Evolutionary conservation across 768 basidiomycete species (phyloP).

Genomic region (Filobasidium floriforme): DNA sequence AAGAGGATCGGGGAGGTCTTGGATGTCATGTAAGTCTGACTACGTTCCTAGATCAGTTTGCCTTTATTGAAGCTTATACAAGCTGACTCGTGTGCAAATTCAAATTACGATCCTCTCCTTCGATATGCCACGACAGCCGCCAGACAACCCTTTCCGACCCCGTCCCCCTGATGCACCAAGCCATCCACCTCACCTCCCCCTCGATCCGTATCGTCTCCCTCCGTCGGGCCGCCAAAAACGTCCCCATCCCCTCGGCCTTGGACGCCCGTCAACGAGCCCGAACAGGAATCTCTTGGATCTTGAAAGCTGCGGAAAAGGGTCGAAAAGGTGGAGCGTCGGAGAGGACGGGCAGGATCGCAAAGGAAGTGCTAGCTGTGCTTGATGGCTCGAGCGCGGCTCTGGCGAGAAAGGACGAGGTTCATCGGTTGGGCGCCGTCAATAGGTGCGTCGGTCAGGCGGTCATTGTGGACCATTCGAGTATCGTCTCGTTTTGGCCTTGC

Average conservation of each 20-base stretch:
- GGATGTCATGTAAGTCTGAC: conserved; percentile 31
- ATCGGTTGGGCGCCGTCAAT: conserved; percentile 66
- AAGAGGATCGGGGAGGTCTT: conserved; percentile 31
- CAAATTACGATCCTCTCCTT: no score
- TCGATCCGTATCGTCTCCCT: conserved; percentile 58
- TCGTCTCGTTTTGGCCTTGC: neutral
- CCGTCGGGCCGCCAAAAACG: conserved; percentile 59
- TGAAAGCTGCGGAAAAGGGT: conserved; percentile 56
- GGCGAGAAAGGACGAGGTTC: conserved; percentile 57
- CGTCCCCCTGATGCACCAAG: conserved; percentile 67
- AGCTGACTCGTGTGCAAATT: neutral
- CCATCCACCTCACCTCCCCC: conserved; percentile 63
- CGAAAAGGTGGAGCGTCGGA: conserved; percentile 58
- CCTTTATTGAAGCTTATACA: neutral
- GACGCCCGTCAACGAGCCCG: conserved; percentile 71
- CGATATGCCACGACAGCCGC: conserved; percentile 56
- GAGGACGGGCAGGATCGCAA: conserved; percentile 54
- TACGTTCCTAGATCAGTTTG: neutral
- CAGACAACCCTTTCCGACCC: conserved; percentile 69
- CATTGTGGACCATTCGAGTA: neutral
- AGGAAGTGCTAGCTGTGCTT: conserved; percentile 66
- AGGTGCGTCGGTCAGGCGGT: conserved; percentile 30
- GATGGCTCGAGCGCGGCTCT: conserved; percentile 56
- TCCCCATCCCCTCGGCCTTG: conserved; percentile 62
- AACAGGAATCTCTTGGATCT: conserved; percentile 63